These are phyloP conservation scores for Chlamydomonas sp. DNA, from an alignment of 139 green algal species.

Conservation along the genomic window DNA sequence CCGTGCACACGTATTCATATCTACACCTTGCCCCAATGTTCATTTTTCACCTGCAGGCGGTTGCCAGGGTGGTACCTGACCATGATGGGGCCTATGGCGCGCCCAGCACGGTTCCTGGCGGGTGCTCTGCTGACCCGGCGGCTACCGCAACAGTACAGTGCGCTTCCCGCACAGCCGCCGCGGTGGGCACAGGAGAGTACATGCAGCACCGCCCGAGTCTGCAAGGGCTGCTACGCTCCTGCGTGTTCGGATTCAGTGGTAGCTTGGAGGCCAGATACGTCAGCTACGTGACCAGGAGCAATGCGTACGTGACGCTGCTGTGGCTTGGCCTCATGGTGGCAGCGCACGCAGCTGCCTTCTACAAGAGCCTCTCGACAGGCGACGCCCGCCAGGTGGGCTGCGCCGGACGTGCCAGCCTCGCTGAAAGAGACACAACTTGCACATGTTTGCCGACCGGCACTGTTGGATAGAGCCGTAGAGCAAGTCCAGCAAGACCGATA, in stretches of 20 bases:
- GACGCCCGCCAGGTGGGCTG: conserved; percentile 26
- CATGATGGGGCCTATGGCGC: not conserved
- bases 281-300: conserved; percentile 5
- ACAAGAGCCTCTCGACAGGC: conserved; percentile 1
- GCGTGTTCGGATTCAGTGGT: not conserved
- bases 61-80: not conserved
- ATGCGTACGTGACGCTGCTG: not conserved
- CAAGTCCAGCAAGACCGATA: no score
- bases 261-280: not conserved
- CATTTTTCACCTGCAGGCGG: no score
- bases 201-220: not conserved
- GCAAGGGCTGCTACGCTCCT: not conserved
- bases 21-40: no score
- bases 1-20: no score
- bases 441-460: not conserved
- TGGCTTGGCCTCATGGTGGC: conserved; percentile 29
- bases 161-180: not conserved
- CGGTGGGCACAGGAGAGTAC: not conserved
- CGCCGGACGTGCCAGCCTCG: not conserved
- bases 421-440: not conserved
- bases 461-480: not conserved
- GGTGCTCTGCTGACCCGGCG: no score
- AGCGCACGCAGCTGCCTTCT: not conserved
- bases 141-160: not conserved
- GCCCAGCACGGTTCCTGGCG: not conserved